Conservation (phyloP, 805 yeast species). For the Monosporozyma unispora region DNA sequence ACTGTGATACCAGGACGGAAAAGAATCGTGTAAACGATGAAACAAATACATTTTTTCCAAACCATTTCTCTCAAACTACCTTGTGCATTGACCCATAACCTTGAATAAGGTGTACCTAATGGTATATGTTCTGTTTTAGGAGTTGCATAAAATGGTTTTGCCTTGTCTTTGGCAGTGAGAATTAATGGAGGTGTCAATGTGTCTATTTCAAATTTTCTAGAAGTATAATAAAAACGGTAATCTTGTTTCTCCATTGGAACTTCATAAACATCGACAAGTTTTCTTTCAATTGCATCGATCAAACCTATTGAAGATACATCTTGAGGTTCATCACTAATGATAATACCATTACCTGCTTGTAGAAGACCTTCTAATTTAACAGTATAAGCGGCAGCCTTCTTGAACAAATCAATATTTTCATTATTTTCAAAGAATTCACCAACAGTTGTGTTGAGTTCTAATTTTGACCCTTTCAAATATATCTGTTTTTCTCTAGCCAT, state of each 20-base stretch:
- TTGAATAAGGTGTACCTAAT: constrained; percentile 50
- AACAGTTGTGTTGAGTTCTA: constrained; percentile 18
- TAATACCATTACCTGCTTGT: constrained; percentile 42
- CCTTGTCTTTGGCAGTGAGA: constrained; percentile 15
- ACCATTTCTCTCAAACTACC: constrained; percentile 50
- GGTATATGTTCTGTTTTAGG: constrained; percentile 38
- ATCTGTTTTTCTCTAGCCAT: constrained; percentile 46
- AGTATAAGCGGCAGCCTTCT: constrained; percentile 40
- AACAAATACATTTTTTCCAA: constrained; percentile 51
- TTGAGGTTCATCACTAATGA: constrained; percentile 44
- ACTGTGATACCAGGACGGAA: constrained; percentile 47
- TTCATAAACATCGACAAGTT: constrained; percentile 37
- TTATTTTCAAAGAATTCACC: constrained; percentile 21
- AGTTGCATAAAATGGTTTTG: constrained; percentile 5
- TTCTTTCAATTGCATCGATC: constrained; percentile 43
- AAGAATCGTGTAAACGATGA: constrained; percentile 38
- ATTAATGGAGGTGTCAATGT: constrained; percentile 54
- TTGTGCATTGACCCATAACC: constrained; percentile 60
- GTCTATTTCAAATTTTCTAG: constrained; percentile 63
- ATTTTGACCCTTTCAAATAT: constrained; percentile 39
- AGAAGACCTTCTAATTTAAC: constrained; percentile 35
- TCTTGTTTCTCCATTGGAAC: constrained; percentile 45
- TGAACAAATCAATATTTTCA: constrained; percentile 33
- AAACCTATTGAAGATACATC: constrained; percentile 58
- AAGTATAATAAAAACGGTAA: constrained; percentile 57